Evolutionary conservation across 495 filamentous ascomycete genomes (phyloP).

Genomic region (Viridothelium virens): DNA sequence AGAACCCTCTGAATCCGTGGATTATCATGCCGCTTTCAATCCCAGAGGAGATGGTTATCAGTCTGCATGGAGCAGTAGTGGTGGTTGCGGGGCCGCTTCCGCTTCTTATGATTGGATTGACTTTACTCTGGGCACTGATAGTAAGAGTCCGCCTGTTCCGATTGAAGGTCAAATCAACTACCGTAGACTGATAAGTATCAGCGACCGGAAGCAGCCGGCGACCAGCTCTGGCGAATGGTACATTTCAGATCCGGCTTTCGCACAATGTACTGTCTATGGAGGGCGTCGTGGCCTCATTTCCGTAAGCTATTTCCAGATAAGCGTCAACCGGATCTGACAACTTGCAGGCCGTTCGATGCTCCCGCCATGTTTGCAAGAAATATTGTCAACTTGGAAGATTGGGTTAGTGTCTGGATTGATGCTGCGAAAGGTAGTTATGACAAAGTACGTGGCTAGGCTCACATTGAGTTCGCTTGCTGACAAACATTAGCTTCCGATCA

Average conservation of each 20-base stretch:
- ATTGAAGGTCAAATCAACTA: too few species aligned
- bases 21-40: slow-evolving; percentile 13
- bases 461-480: too few species aligned
- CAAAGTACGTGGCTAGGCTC: not conserved
- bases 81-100: slow-evolving; percentile 11
- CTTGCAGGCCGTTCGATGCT: not conserved
- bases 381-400: not conserved
- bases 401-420: not conserved
- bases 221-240: not conserved
- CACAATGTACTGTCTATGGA: not conserved
- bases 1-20: not conserved
- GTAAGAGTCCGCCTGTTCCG: not conserved
- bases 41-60: slow-evolving; percentile 17
- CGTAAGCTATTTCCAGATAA: not conserved
- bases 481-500: not conserved
- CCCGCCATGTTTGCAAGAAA: not conserved
- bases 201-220: slow-evolving; percentile 3
- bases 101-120: slow-evolving; percentile 17
- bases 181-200: not conserved
- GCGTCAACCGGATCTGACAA: not conserved
- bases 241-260: not conserved
- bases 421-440: not conserved
- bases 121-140: not conserved
- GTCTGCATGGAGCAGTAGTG: slow-evolving; percentile 1
- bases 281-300: not conserved